These are phyloP conservation scores for Pontederia paniculata DNA, from an alignment of 176 grass and related monocot genomes.

Conservation along the genomic window DNA sequence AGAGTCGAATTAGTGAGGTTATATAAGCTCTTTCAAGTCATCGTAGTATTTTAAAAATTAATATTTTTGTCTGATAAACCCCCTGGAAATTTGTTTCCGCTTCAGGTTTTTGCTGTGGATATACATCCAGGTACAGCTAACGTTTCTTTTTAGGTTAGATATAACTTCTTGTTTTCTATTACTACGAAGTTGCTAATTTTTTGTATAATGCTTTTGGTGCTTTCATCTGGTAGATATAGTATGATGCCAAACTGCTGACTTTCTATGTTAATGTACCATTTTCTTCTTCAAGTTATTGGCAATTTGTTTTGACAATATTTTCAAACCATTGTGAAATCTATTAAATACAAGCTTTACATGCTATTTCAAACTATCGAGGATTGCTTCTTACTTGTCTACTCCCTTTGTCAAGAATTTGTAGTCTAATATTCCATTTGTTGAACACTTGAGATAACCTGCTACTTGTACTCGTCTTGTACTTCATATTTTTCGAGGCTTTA, in stretches of 20 bases:
- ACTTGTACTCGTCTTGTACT: too few relatives aligned
- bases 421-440: too few relatives aligned
- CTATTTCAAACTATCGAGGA: too few relatives aligned
- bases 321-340: too few relatives aligned
- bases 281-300: too few relatives aligned
- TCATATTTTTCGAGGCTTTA: not conserved
- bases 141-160: not conserved
- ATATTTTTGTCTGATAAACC: slow-evolving; percentile 11
- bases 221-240: not conserved
- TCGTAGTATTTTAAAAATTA: slow-evolving; percentile 3
- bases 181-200: not conserved
- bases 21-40: slow-evolving; percentile 19
- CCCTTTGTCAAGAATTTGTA: too few relatives aligned
- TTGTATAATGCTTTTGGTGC: not conserved
- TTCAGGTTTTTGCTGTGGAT: slow-evolving; percentile 95
- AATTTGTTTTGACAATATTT: too few relatives aligned
- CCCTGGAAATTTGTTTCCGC: slow-evolving; percentile 13
- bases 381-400: too few relatives aligned
- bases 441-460: too few relatives aligned
- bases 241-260: too few relatives aligned
- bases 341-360: too few relatives aligned
- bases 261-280: too few relatives aligned
- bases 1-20: slow-evolving; percentile 97
- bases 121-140: slow-evolving; percentile 80
- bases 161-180: not conserved